These are phyloP conservation scores for Ascoidea asiatica DNA, from an alignment of 805 yeast genomes.

Conservation along the genomic window DNA sequence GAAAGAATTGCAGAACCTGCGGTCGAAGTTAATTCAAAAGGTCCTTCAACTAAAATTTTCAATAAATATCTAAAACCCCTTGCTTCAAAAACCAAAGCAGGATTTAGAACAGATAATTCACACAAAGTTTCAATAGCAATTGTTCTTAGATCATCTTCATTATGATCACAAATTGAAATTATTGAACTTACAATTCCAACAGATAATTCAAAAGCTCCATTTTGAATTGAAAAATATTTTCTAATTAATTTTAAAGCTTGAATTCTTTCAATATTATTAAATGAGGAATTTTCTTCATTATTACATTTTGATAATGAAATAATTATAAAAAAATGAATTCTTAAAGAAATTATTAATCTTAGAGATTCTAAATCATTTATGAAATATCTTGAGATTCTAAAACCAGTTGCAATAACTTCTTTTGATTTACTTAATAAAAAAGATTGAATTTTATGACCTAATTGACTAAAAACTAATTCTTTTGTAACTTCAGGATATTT, in stretches of 20 bases:
- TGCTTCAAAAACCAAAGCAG: conserved; percentile 27
- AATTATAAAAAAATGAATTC: conserved; percentile 50
- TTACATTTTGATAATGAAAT: conserved; percentile 49
- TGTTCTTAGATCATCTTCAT: conserved; percentile 34
- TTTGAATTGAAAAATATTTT: conserved; percentile 37
- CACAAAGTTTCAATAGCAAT: conserved; percentile 40
- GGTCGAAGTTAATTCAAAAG: conserved; percentile 27
- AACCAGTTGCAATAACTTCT: conserved; percentile 64
- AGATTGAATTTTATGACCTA: conserved; percentile 43
- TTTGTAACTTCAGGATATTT: conserved; percentile 45
- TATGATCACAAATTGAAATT: conserved; percentile 44
- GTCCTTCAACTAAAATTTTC: conserved; percentile 41
- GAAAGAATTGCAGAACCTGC: conserved; percentile 35
- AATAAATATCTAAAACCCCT: conserved; percentile 29
- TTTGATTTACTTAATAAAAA: conserved; percentile 43
- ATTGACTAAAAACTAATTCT: conserved; percentile 48
- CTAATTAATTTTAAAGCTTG: conserved; percentile 68
- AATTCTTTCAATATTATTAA: conserved; percentile 46
- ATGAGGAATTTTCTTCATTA: conserved; percentile 13
- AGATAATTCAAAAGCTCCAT: conserved; percentile 39
- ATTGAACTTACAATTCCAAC: conserved; percentile 57
- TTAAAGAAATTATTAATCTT: conserved; percentile 34
- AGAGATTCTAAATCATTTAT: conserved; percentile 42
- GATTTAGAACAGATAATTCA: conserved; percentile 32
- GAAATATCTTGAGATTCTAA: conserved; percentile 56